Base-by-base conservation (phyloP, 2,329 filamentous ascomycete genomes). In the Coniochaeta hoffmannii region DNA sequence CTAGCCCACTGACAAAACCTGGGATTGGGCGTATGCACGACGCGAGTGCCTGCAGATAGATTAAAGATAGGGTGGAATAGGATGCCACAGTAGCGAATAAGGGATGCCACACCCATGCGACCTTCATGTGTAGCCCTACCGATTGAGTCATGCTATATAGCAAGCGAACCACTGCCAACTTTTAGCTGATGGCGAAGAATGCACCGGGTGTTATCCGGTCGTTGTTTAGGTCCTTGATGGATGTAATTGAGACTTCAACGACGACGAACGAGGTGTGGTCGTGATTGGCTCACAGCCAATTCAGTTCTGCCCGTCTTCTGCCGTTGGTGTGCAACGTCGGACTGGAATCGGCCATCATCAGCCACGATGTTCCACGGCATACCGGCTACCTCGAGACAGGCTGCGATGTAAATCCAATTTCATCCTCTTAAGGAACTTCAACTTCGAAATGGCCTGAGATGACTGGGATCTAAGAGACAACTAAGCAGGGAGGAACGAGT, bases 31-130 rank as follows among this genome's bases (percentile, higher is more conserved):
- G 26, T 46, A 46, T 46, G 41, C 41, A 46, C 9, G 24, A 10
- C 41, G 41, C 24, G 41, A 26, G 41, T 46, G 41, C 41, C 41
- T 46, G 41, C 41, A 46, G 41, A 26, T 46, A 26, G 41, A 24
- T 46, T 46, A 46, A 15, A 46, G 41, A 46, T 46, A 46, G 41
- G 22, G 41, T 46, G n/a, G 41, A 46, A 46, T 46, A 46, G 24
- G 22, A 46, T 24, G 41, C 19, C 9, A n/a, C 19, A 8, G 22
- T 9, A 28, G 41, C 41, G 41, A 46, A 28, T 28, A 28, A 41
- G 17, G 14, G 36, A n/a, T 41, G 36, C 36, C 36, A 41, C 36
- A 41, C 36, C 17, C 17, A 41, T 41, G 36, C 9, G 12, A 28
- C 19, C n/a, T 46, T 22, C 12, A n/a, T 46, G 26, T 28, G 41